These are phyloP conservation scores for Pistacia vera DNA, from an alignment of 345 rosid species.

Conservation along the genomic window DNA sequence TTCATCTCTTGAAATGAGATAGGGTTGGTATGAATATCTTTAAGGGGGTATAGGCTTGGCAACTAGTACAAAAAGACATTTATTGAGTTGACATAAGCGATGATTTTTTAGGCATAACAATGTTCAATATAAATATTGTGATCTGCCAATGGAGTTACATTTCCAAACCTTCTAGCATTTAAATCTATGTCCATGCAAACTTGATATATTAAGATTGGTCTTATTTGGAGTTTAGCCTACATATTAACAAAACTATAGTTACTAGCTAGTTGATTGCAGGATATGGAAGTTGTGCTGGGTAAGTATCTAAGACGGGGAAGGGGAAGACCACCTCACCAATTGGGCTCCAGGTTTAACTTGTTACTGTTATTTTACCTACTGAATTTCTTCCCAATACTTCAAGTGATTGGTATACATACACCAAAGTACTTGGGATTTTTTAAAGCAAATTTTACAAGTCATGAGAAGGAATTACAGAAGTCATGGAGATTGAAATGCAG, in stretches of 20 bases:
- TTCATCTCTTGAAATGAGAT: too few relatives aligned
- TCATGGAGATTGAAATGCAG: too few relatives aligned
- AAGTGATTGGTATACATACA: not conserved
- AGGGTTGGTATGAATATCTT: too few relatives aligned
- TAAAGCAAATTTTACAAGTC: not conserved
- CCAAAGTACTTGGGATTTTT: not conserved
- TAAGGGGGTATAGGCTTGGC: too few relatives aligned
- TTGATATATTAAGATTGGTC: not conserved
- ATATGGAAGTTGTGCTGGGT: not conserved
- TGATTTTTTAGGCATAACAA: too few relatives aligned
- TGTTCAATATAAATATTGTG: not conserved
- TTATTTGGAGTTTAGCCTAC: not conserved
- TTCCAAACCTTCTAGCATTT: not conserved
- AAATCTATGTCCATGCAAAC: not conserved
- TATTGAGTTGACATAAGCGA: too few relatives aligned
- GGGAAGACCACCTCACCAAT: conserved; percentile 59
- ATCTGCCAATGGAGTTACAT: not conserved
- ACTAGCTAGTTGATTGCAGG: not conserved
- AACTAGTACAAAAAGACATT: too few relatives aligned
- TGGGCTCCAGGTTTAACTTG: too few relatives aligned
- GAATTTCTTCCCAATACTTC: too few relatives aligned
- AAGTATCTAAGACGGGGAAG: conserved; percentile 45
- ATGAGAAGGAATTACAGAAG: too few relatives aligned
- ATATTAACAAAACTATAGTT: not conserved
- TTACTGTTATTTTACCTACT: too few relatives aligned